These are phyloP conservation scores for Pseudocercospora macadamiae DNA, from an alignment of 2,329 filamentous ascomycete genomes.

Conservation along the genomic window DNA sequence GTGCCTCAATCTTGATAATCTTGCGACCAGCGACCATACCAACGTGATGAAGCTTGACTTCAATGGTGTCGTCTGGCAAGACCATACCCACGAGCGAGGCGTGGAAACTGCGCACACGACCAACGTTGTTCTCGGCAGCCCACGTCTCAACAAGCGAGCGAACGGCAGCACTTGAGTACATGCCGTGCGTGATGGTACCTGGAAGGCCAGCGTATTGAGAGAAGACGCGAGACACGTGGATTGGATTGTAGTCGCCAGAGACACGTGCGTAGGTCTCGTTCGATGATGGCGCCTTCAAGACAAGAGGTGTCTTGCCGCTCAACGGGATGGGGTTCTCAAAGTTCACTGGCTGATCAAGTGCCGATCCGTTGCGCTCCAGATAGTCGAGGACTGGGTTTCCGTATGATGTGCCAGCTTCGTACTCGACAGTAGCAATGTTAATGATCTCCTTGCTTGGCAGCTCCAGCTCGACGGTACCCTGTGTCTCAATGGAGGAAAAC, in stretches of 20 bases:
- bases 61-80: conserved; percentile 89
- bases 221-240: conserved; percentile 96
- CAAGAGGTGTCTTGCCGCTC: conserved; percentile 85
- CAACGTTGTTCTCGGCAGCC: conserved; percentile 98
- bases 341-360: conserved; percentile 92
- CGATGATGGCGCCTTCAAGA: conserved; percentile 86
- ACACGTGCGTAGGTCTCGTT: conserved; percentile 98
- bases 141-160: conserved; percentile 96
- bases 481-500: conserved; percentile 88
- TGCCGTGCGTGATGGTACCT: conserved; percentile 97
- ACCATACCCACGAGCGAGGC: conserved; percentile 98
- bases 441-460: conserved; percentile 96
- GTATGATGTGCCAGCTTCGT: conserved; percentile 86
- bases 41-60: conserved; percentile 93
- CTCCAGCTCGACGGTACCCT: conserved; percentile 90
- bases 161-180: conserved; percentile 98
- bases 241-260: conserved; percentile 97
- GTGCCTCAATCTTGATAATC: conserved; percentile 98
- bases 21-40: conserved; percentile 98
- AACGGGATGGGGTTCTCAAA: conserved; percentile 98
- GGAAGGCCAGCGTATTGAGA: conserved; percentile 93
- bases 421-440: conserved; percentile 95
- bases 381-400: conserved; percentile 98
- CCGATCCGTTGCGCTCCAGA: conserved; percentile 84
- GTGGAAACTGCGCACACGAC: conserved; percentile 95